Evolutionary conservation across 148 eudicot genomes (phyloP).

Genomic region (Simmondsia chinensis): DNA sequence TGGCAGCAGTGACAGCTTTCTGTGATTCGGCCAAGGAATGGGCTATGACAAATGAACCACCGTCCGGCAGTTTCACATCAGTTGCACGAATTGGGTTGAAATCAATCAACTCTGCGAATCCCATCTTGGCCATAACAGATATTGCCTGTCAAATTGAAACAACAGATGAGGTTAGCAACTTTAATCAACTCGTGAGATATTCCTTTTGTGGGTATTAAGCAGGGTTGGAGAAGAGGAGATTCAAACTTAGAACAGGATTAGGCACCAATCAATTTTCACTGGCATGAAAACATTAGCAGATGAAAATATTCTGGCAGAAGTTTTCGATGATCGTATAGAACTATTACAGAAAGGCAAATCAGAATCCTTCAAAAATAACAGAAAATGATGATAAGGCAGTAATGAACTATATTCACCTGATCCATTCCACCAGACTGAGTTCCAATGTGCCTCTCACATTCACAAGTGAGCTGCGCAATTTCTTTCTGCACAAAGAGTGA

Average conservation of each 20-base stretch:
- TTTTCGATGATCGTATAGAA: too few relatives aligned
- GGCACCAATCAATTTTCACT: too few relatives aligned
- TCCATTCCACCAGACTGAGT: constrained; percentile 99
- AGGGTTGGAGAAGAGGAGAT: too few relatives aligned
- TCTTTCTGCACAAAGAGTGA: constrained; percentile 58
- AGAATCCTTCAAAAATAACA: not conserved
- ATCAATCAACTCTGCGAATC: constrained; percentile 88
- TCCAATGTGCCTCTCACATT: constrained; percentile 88
- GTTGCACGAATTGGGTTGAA: constrained; percentile 95
- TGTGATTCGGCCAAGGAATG: constrained; percentile 95
- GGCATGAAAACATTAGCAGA: too few relatives aligned
- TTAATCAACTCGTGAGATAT: not conserved
- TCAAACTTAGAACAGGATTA: too few relatives aligned
- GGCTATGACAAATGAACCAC: constrained; percentile 89
- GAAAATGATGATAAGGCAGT: not conserved
- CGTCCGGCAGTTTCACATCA: constrained; percentile 89
- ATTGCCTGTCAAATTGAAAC: constrained; percentile 54
- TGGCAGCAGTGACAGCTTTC: constrained; percentile 98
- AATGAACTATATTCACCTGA: too few relatives aligned
- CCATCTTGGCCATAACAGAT: constrained; percentile 84
- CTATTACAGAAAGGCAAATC: too few relatives aligned
- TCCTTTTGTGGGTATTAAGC: too few relatives aligned
- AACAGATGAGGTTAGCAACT: too few relatives aligned
- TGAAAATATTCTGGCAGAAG: too few relatives aligned
- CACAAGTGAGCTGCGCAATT: constrained; percentile 92